Percentiles rank a stretch among this genome's conserved stretches.
These are phyloP conservation scores for Prunus yedoensis DNA, from an alignment of 331 rosid genomes.

Conservation along the genomic window DNA sequence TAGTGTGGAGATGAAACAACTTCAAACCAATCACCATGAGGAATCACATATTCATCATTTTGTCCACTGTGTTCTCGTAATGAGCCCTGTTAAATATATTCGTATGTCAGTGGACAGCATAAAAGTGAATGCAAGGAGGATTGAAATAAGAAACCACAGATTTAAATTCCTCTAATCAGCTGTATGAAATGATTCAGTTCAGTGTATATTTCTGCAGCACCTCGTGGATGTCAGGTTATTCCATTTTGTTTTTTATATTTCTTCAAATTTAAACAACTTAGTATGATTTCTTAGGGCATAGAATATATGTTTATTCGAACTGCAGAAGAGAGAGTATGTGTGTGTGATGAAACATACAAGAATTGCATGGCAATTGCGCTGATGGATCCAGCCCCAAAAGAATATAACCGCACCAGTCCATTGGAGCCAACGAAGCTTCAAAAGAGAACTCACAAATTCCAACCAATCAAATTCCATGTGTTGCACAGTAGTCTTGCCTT, in stretches of 20 bases:
- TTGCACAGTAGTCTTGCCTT: constrained; percentile 64
- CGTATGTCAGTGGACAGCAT: background rate
- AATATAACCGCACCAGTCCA: constrained; percentile 74
- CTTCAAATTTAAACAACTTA: background rate
- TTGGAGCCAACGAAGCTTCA: constrained; percentile 71
- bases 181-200: background rate
- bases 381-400: constrained; percentile 91
- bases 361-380: constrained; percentile 66
- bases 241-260: background rate
- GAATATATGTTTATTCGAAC: background rate
- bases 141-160: background rate
- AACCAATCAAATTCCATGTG: constrained; percentile 49
- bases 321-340: background rate
- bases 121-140: constrained; percentile 5
- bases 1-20: constrained; percentile 84
- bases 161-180: background rate
- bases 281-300: background rate
- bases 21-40: constrained; percentile 86
- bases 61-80: constrained; percentile 47
- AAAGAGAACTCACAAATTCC: constrained; percentile 53
- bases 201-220: background rate
- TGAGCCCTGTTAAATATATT: constrained; percentile 61
- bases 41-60: constrained; percentile 62
- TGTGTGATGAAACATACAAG: constrained; percentile 48
- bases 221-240: background rate